phyloP scores from a whole-genome alignment of 1,284 basidiomycete species.

The Gomphus bonarii region DNA sequence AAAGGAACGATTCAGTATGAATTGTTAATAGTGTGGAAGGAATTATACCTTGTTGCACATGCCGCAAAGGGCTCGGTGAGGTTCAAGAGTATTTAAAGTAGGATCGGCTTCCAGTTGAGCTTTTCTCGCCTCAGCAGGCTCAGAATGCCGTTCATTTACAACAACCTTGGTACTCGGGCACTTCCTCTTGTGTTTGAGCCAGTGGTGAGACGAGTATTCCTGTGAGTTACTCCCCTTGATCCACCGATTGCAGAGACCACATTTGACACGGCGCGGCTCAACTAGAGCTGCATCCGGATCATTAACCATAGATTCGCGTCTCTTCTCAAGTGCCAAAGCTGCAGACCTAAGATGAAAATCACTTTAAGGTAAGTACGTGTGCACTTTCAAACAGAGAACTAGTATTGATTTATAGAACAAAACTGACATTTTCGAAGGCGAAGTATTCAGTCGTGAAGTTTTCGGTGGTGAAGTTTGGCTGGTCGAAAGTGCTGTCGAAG shows the following conservation, averaged over 20 bases:
- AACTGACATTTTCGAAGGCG: not conserved
- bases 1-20: not conserved
- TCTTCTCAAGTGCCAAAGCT: not conserved
- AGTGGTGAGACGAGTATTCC: slow-evolving; percentile 10
- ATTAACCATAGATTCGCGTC: not conserved
- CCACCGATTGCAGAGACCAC: slow-evolving; percentile 64
- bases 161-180: not conserved
- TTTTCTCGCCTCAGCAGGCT: not conserved
- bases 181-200: slow-evolving; percentile 9
- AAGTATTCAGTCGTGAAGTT: not conserved
- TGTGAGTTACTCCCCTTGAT: slow-evolving; percentile 11
- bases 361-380: not conserved
- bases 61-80: slow-evolving; percentile 42
- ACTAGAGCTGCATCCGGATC: slow-evolving; percentile 25
- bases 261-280: slow-evolving; percentile 65
- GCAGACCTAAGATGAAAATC: not conserved
- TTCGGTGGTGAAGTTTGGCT: not conserved
- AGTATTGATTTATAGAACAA: not conserved
- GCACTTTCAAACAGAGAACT: not conserved
- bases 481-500: not conserved
- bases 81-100: slow-evolving; percentile 26
- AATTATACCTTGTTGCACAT: slow-evolving; percentile 32
- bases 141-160: not conserved
- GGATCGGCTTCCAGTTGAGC: slow-evolving; percentile 2
- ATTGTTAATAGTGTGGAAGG: not conserved